A percentile compares a stretch with the other conserved stretches of the same genome.
These are phyloP conservation scores for Boletus mariae DNA, from an alignment of 1,284 basidiomycete genomes.

Conservation along the genomic window DNA sequence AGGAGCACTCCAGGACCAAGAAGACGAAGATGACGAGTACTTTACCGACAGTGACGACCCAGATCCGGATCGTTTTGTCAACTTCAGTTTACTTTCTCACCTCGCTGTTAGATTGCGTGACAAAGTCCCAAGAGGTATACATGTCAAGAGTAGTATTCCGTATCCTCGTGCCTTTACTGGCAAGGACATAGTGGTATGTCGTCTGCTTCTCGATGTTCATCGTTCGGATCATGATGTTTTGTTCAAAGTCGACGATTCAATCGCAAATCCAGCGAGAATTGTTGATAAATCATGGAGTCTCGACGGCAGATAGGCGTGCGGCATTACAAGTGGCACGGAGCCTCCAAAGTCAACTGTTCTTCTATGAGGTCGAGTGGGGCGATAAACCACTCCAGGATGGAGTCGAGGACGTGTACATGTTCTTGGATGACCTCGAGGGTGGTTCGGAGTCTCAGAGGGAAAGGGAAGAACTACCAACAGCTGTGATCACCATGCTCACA, in stretches of 20 bases:
- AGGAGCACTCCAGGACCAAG: constrained; percentile 42
- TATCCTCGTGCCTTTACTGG: constrained; percentile 89
- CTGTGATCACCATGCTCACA: constrained; percentile 75
- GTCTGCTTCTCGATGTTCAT: neutral
- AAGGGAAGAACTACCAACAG: constrained; percentile 80
- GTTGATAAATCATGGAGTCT: constrained; percentile 64
- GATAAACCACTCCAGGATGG: constrained; percentile 81
- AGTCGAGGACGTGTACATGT: constrained; percentile 95
- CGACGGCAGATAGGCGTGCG: constrained; percentile 69
- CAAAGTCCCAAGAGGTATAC: constrained; percentile 78
- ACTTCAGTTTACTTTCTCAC: constrained; percentile 84
- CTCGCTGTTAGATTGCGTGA: constrained; percentile 86
- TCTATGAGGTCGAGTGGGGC: constrained; percentile 97
- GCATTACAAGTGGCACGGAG: constrained; percentile 86
- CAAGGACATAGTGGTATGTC: constrained; percentile 84
- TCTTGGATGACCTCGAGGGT: constrained; percentile 84
- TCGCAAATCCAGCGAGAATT: constrained; percentile 72
- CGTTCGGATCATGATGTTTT: constrained; percentile 3
- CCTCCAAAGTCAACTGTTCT: constrained; percentile 89
- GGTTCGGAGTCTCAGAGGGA: constrained; percentile 53
- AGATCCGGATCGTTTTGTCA: constrained; percentile 77
- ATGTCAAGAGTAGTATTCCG: constrained; percentile 88
- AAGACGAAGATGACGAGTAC: constrained; percentile 47
- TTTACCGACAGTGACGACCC: constrained; percentile 71
- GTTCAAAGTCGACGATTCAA: constrained; percentile 72